phyloP scores from a whole-genome alignment of 148 eudicot species.

The Tetragonia tetragonoides region DNA sequence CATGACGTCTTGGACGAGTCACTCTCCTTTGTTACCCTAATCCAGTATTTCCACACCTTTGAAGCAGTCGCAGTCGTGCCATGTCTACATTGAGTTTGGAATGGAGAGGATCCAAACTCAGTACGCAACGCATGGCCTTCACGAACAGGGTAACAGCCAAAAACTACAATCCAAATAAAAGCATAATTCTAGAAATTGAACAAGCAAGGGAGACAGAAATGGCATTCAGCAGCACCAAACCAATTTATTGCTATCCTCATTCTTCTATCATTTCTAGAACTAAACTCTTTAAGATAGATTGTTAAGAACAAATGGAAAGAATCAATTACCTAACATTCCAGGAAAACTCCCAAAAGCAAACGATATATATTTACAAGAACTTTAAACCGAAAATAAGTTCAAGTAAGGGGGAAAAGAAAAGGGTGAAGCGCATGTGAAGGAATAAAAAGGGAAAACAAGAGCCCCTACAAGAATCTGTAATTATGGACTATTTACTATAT shows the following conservation, averaged over 20 bases:
- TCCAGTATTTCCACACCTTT: too few relatives aligned
- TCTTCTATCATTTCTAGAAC: slow-evolving; percentile 19
- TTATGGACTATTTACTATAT: slow-evolving; percentile 32
- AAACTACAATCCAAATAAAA: too few relatives aligned
- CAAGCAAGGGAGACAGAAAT: neutral
- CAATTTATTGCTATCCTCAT: slow-evolving; percentile 9
- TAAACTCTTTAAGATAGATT: neutral
- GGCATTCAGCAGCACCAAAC: neutral
- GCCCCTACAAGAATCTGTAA: slow-evolving; percentile 29
- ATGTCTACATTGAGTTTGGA: too few relatives aligned
- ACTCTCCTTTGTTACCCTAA: too few relatives aligned
- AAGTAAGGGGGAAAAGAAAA: neutral
- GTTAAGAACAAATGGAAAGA: slow-evolving; percentile 17
- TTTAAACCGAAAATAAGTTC: neutral
- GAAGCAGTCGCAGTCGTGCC: too few relatives aligned
- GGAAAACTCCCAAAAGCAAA: slow-evolving; percentile 27
- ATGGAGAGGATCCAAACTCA: too few relatives aligned
- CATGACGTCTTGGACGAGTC: too few relatives aligned
- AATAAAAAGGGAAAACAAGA: neutral
- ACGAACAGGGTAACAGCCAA: too few relatives aligned
- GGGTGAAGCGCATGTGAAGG: neutral
- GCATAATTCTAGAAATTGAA: neutral
- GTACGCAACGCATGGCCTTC: too few relatives aligned
- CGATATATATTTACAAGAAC: slow-evolving; percentile 33
- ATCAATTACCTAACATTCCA: slow-evolving; percentile 33